Conservation (phyloP, 352 stramenopile species). For the Globisporangium spiculum region DNA sequence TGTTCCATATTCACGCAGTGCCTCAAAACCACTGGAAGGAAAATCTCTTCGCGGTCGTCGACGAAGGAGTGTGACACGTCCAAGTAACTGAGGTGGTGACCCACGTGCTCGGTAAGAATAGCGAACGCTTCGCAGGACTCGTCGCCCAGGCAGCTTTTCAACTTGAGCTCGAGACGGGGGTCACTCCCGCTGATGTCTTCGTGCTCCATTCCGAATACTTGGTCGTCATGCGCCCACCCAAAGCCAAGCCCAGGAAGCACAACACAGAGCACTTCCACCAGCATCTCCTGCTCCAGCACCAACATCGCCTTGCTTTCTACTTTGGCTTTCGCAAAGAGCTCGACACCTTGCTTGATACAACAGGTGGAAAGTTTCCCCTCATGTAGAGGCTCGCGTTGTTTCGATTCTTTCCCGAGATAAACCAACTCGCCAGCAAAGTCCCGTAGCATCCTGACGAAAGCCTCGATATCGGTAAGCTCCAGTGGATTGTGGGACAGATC, state of each 20-base stretch:
- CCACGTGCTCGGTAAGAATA: background rate
- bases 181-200: background rate
- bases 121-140: background rate
- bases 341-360: background rate
- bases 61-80: background rate
- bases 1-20: slow-evolving; percentile 8
- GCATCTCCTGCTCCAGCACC: background rate
- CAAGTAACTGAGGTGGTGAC: background rate
- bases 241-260: background rate
- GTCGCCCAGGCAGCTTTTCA: background rate
- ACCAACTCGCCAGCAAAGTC: slow-evolving; percentile 4
- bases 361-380: background rate
- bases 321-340: background rate
- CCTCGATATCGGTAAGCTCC: too few species aligned
- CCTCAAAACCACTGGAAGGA: background rate
- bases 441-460: background rate
- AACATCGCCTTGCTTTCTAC: background rate
- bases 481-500: too few species aligned
- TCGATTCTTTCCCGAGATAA: background rate
- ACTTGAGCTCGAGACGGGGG: background rate
- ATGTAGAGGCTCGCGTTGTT: background rate
- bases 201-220: background rate
- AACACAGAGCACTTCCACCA: slow-evolving; percentile 4
- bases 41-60: background rate
- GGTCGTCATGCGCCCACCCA: background rate